Evolutionary conservation across 805 yeast genomes (phyloP), one percentile per base, ranked within the genome.

Genomic region (Lachancea sp.): DNA sequence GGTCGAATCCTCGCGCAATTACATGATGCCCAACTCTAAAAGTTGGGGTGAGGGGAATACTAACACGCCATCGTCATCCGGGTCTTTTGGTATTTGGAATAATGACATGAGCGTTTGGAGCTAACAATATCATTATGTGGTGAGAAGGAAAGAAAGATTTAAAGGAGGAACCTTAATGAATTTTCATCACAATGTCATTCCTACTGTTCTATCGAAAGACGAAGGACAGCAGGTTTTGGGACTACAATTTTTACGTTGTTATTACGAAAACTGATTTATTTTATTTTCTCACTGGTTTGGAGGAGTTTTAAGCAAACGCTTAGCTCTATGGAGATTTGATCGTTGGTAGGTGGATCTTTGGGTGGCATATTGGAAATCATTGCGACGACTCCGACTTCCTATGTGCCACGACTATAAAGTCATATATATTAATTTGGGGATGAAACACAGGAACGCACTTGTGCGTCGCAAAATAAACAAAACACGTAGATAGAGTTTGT

Each of bases 21-120:
- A 48, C 28, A 37, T 47, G 35, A 45, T 46, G 47, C 45, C 45
- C 21, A 49, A 49, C 39, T 49, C 55, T 5, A 35, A 35, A n/a
- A 52, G 49, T 9, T 54, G 58, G 58, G 57, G 57, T 18, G 46
- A 53, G 5, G 51, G 46, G 22, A 50, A 47, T 34, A 21, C 46
- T 3, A 43, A 45, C 4, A 32, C 49, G 9, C 26, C 47, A 3
- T 41, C 38, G 9, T 33, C 33, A 6, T 32, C 37, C 11, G 37
- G 43, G 20, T 46, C 51, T 17, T 45, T 47, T 41, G 56, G 54
- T 28, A 51, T 60, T 29, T 60, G 64, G 64, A 56, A 54, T 41
- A 58, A 50, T 42, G 63, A 61, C 40, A 62, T 61, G 64, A 61
- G 64, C 38, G 68, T 64, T 35, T 64, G 68, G 68, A 60, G 65